These are phyloP conservation scores for Paramecium sonneborni DNA, from an alignment of 73 alveolate genomes.

Conservation along the genomic window DNA sequence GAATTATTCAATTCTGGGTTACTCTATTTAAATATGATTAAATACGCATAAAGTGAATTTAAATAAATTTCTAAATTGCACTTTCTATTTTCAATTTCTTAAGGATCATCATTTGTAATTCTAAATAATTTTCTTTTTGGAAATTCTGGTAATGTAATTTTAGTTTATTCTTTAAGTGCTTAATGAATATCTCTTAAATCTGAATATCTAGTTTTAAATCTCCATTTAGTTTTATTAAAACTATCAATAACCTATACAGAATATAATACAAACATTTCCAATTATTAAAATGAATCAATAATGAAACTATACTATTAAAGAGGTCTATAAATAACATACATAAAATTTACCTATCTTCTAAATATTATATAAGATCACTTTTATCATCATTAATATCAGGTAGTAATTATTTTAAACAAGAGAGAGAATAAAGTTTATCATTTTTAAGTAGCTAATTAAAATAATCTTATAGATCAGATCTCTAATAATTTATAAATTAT, in stretches of 20 bases:
- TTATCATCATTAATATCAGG: slow-evolving; percentile 34
- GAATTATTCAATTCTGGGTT: neutral
- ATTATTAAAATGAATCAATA: slow-evolving; percentile 19
- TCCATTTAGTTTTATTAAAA: slow-evolving; percentile 21
- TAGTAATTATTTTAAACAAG: neutral
- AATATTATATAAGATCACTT: neutral
- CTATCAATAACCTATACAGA: slow-evolving; percentile 31
- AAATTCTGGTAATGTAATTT: slow-evolving; percentile 13
- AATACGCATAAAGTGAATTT: neutral
- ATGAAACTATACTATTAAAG: neutral
- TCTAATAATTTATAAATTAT: neutral
- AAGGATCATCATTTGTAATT: slow-evolving; percentile 12
- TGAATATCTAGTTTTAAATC: slow-evolving; percentile 42
- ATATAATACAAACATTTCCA: neutral
- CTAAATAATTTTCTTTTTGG: slow-evolving; percentile 49
- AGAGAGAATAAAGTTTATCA: neutral
- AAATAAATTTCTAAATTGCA: neutral
- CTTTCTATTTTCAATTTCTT: slow-evolving; percentile 33
- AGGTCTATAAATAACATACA: neutral
- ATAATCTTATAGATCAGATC: slow-evolving; percentile 16
- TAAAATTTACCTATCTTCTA: neutral
- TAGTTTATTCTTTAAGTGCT: slow-evolving; percentile 10
- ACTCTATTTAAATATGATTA: neutral
- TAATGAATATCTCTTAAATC: slow-evolving; percentile 50
- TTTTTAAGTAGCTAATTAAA: neutral